phyloP scores from a whole-genome alignment of 2,329 filamentous ascomycete genomes.

The Ascochyta clinopodiicola region DNA sequence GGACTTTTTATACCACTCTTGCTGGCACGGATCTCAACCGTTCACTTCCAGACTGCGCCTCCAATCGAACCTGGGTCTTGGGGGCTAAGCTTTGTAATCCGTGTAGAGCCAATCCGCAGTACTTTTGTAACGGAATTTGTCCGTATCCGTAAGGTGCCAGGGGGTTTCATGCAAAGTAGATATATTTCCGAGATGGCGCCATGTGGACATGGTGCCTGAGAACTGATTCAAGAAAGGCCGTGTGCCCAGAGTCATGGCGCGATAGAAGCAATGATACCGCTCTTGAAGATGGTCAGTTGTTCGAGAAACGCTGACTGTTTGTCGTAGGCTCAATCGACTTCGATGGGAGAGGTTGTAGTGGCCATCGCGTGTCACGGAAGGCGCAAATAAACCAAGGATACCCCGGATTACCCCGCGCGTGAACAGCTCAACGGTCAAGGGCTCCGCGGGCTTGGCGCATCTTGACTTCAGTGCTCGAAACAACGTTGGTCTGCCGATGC shows the following conservation, averaged over 20 bases:
- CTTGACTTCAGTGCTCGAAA: too few species aligned
- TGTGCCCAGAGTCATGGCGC: neutral
- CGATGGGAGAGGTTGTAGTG: neutral
- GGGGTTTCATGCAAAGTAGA: neutral
- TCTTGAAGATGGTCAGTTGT: neutral
- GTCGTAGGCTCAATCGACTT: too few species aligned
- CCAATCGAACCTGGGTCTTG: neutral
- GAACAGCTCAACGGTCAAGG: conserved; percentile 2
- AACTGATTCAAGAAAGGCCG: neutral
- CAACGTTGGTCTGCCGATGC: too few species aligned
- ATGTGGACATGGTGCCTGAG: neutral
- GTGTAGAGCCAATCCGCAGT: neutral
- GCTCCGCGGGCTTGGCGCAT: neutral
- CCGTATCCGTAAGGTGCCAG: neutral
- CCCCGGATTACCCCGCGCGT: conserved; percentile 2
- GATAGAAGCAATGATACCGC: neutral
- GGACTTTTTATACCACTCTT: conserved; percentile 2
- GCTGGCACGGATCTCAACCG: neutral
- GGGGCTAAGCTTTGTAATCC: neutral
- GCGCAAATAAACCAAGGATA: neutral
- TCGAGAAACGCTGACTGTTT: neutral
- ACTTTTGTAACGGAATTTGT: neutral
- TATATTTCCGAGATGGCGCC: conserved; percentile 11
- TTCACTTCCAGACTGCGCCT: neutral
- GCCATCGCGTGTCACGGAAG: neutral